A percentile compares a stretch with the other conserved stretches of the same genome.
Evolutionary conservation across 1,284 basidiomycete genomes (phyloP).

Genomic region (Leucoagaricus sp.): DNA sequence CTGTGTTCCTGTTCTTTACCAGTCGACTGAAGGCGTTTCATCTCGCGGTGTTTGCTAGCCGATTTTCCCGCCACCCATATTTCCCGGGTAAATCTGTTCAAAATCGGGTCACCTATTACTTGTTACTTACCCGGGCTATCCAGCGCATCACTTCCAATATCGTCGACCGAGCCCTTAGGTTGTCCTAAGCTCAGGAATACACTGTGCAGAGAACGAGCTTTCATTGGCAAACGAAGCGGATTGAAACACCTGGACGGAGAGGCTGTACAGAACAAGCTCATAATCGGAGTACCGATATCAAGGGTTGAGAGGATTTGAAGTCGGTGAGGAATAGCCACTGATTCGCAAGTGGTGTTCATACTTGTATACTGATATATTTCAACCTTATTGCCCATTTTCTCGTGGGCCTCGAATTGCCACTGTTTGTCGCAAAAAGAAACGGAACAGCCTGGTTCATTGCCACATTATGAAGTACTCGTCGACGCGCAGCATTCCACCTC

Average conservation of each 20-base stretch:
- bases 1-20: neutral
- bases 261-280: neutral
- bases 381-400: neutral
- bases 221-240: neutral
- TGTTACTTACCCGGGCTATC: neutral
- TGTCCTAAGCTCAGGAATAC: neutral
- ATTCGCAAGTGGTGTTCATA: neutral
- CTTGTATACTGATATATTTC: neutral
- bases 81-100: neutral
- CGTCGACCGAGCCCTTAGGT: neutral
- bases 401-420: neutral
- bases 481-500: conserved; percentile 8
- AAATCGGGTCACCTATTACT: neutral
- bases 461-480: conserved; percentile 12
- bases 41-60: neutral
- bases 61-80: neutral
- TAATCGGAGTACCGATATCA: neutral
- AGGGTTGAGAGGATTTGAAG: neutral
- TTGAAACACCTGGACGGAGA: neutral
- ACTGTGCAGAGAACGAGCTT: neutral
- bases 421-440: neutral
- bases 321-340: neutral
- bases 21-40: neutral
- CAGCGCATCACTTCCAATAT: neutral
- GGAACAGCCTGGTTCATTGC: neutral